Conservation (phyloP, 208 protist genomes). For the Phytomonas francai region DNA sequence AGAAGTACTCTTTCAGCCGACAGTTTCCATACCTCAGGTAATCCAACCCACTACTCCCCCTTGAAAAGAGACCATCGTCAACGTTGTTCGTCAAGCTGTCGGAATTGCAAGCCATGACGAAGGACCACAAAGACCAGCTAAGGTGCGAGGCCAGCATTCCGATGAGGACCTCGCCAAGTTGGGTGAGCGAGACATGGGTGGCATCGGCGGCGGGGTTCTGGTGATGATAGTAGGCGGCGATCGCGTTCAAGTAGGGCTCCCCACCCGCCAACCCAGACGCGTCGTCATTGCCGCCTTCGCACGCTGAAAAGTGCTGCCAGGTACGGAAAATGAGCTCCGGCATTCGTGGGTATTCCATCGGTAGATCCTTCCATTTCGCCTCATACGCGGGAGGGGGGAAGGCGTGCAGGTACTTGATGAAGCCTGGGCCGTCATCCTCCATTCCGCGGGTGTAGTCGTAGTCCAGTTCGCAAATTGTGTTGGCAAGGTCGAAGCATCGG, state of each 20-base stretch:
- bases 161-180: slow-evolving; percentile 61
- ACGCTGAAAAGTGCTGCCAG: slow-evolving; percentile 23
- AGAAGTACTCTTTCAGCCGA: slow-evolving; percentile 68
- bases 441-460: slow-evolving; percentile 76
- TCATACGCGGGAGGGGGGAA: slow-evolving; percentile 40
- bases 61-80: slow-evolving; percentile 41
- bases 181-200: slow-evolving; percentile 27
- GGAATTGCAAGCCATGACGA: slow-evolving; percentile 57
- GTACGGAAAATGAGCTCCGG: slow-evolving; percentile 60
- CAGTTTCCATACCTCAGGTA: slow-evolving; percentile 77
- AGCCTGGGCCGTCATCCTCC: slow-evolving; percentile 55
- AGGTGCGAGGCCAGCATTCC: slow-evolving; percentile 74
- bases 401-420: slow-evolving; percentile 67
- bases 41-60: slow-evolving; percentile 72
- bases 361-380: slow-evolving; percentile 38
- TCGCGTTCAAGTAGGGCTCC: not conserved
- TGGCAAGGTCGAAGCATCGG: slow-evolving; percentile 75
- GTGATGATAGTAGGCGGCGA: slow-evolving; percentile 12
- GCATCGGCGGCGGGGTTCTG: slow-evolving; percentile 15
- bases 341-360: slow-evolving; percentile 63
- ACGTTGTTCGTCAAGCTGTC: slow-evolving; percentile 48
- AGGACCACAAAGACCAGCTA: slow-evolving; percentile 72
- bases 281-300: slow-evolving; percentile 5
- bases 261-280: slow-evolving; percentile 8
- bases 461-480: slow-evolving; percentile 82